Evolutionary conservation across 768 basidiomycete species (phyloP), one percentile per base, ranked within the genome.

Genomic region (Amanita exitialis): DNA sequence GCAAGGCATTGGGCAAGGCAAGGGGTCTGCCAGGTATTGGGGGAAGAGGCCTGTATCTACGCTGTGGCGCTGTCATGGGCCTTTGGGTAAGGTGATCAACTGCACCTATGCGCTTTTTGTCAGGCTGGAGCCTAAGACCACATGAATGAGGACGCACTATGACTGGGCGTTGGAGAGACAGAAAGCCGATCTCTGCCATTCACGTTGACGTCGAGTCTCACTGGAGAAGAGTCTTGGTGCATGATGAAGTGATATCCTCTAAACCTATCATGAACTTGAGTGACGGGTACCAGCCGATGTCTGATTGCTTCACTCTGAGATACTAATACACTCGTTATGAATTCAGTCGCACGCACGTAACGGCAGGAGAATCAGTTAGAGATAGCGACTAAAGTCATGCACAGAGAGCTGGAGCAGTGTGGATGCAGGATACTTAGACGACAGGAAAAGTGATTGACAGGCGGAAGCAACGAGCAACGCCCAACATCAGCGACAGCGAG

Each of bases 1-100:
- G 36, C 9, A 48, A 35, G 3, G 39, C 37, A 2, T 36, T 23
- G n/a, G 48, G 30, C 7, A 32, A 38, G 7, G 20, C 10, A n/a
- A 27, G 18, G 16, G 28, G 35, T 10, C 47, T 46, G 21, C 39
- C 35, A 34, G 47, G 51, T 16, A 44, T 36, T n/a, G 43, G 47
- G 9, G 43, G 28, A 20, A 43, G 32, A 10, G 36, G 38, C 16
- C 43, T 38, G 16, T 27, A 51, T 34, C 18, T 18, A 20, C 27
- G 36, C 32, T 38, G 50, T 32, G 44, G 18, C 49, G 48, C 30
- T 16, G 49, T 38, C 16, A 16, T 39, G 43, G 51, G 47, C 13
- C 46, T 51, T 41, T 44, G 54, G 10, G 48, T 23, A n/a, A 21
- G 30, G 10, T 13, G 50, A 21, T 44, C 42, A 25, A 44, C 34